phyloP scores from a whole-genome alignment of 2,329 filamentous ascomycete species.

The Phoma herbarum region DNA sequence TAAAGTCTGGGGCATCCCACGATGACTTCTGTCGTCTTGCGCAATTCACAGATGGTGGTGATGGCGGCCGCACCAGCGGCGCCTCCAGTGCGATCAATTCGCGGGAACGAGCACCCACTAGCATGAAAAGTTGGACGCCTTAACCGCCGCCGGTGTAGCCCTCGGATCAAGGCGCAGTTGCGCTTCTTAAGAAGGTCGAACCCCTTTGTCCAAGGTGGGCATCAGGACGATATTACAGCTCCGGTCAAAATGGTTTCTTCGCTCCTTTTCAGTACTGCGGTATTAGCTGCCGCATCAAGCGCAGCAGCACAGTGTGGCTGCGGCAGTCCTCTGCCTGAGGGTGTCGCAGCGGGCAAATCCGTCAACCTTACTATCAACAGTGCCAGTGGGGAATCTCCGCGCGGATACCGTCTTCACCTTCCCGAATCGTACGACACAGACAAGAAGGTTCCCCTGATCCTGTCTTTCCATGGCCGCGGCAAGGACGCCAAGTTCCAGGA shows the following conservation, averaged over 20 bases:
- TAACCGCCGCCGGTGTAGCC: slow-evolving; percentile 7
- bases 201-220: background rate
- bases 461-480: slow-evolving; percentile 59
- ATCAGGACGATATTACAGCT: background rate
- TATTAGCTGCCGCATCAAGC: slow-evolving; percentile 1
- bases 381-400: slow-evolving; percentile 38
- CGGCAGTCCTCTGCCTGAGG: slow-evolving; percentile 31
- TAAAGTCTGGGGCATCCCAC: background rate
- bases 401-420: slow-evolving; percentile 52
- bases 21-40: background rate
- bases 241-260: slow-evolving; percentile 4
- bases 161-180: slow-evolving; percentile 6
- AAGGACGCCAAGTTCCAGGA: slow-evolving; percentile 53
- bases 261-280: background rate
- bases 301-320: slow-evolving; percentile 15
- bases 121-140: slow-evolving; percentile 18
- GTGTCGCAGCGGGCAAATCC: slow-evolving; percentile 33
- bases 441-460: slow-evolving; percentile 53
- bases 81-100: background rate
- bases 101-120: slow-evolving; percentile 9
- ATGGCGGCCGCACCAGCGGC: background rate
- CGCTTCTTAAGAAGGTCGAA: slow-evolving; percentile 10
- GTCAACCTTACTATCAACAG: slow-evolving; percentile 39
- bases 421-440: slow-evolving; percentile 52
- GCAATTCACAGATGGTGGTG: background rate